Base-by-base conservation (phyloP, 2,329 filamentous ascomycete genomes). In the Mariannaea elegans region DNA sequence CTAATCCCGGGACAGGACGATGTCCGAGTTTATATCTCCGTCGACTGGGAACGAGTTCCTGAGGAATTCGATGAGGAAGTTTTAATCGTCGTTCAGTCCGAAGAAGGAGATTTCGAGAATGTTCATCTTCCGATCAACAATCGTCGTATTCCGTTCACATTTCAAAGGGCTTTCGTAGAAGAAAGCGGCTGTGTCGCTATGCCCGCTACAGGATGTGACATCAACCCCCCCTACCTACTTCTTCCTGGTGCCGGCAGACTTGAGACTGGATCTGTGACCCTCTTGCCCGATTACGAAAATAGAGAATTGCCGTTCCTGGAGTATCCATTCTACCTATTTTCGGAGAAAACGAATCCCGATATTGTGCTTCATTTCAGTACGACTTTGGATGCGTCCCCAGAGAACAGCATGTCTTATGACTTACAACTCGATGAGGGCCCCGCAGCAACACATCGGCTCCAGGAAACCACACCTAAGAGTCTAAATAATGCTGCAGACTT, bases 121-220 rank as follows among this genome's bases (percentile, higher is more conserved):
- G 75, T 90, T 2, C 80, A 85, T 57, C 76, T 90, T 0, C 86
- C 87, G 0, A 77, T 89, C 38, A 77, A 80, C 54, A 78, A 82
- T n/a, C 80, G 81, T 12, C 70, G 71, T 1, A 72, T 83, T 0
- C 82, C 85, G 0, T 67, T 74, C 1, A 77, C 75, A 27, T 90
- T 88, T 73, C n/a, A 10, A 7, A 63, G 72, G 18, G 87, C 87
- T 4, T 90, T 88, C 62, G 81, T 89, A 34, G 88, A 91, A 72
- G 82, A 82, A 0, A 84, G 87, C 61, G 75, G 77, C 18, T 78
- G 80, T 48, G 75, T 87, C 13, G 68, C 65, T 0, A 69, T 69
- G 4, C 63, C 65, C 0, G 66, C 66, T 1, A 65, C 58, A 0
- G 31, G 31, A 1, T 21, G 56, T 5, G 12, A 14, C 0, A 8